Percentiles rank a stretch among this genome's conserved stretches.
phyloP scores from a whole-genome alignment of 305 asterid species.

The Plantago rigida region DNA sequence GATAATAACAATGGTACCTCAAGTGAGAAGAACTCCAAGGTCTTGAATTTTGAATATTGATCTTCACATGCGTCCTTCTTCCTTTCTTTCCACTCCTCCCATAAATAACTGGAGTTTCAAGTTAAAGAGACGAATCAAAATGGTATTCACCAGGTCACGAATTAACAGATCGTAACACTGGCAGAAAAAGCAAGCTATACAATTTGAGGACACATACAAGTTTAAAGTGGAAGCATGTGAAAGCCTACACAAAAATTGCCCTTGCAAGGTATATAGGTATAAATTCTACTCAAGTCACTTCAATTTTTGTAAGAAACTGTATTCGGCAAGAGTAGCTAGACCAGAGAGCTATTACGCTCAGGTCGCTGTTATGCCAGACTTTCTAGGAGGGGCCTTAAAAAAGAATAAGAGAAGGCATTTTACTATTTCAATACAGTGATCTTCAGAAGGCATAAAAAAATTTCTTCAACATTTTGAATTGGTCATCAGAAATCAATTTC shows the following conservation, averaged over 20 bases:
- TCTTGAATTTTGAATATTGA: slow-evolving; percentile 52
- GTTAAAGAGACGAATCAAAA: slow-evolving; percentile 21
- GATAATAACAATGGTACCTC: slow-evolving; percentile 47
- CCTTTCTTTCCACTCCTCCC: slow-evolving; percentile 96
- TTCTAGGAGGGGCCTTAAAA: too few relatives aligned
- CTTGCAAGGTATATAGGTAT: slow-evolving; percentile 12
- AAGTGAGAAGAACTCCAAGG: slow-evolving; percentile 61
- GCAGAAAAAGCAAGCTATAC: slow-evolving; percentile 9
- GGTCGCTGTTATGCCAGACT: too few relatives aligned
- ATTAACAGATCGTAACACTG: slow-evolving; percentile 10
- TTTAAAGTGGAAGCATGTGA: slow-evolving; percentile 10
- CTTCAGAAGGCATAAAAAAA: too few relatives aligned
- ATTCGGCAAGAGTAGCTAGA: too few relatives aligned
- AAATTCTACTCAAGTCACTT: slow-evolving; percentile 1
- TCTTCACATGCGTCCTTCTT: slow-evolving; percentile 54
- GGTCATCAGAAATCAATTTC: too few relatives aligned
- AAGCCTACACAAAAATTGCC: slow-evolving; percentile 10
- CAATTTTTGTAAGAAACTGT: neutral
- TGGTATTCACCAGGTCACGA: neutral
- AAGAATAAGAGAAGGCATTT: too few relatives aligned
- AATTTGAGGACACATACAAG: slow-evolving; percentile 7
- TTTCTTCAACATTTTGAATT: too few relatives aligned
- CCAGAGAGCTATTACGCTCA: too few relatives aligned
- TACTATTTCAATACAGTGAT: too few relatives aligned
- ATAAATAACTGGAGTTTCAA: slow-evolving; percentile 60